Evolutionary conservation across 106 monocot genomes (phyloP).

Genomic region (Dactylorhiza incarnata): DNA sequence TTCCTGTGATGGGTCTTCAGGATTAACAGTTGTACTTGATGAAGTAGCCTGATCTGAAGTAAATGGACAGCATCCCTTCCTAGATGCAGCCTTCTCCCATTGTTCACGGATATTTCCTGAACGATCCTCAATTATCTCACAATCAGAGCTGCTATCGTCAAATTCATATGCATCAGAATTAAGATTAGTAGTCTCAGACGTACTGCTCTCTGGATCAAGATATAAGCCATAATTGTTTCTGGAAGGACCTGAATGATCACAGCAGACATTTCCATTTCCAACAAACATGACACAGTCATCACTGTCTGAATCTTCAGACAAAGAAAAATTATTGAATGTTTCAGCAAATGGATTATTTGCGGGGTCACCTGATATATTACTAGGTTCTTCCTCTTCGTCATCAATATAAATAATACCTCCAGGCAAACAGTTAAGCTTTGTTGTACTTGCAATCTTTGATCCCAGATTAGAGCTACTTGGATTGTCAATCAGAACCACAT

Average conservation of each 20-base stretch:
- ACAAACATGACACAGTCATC: slow-evolving; percentile 21
- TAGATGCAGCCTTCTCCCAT: slow-evolving; percentile 79
- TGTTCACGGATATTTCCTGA: slow-evolving; percentile 63
- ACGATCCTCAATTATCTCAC: slow-evolving; percentile 73
- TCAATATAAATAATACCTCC: slow-evolving; percentile 61
- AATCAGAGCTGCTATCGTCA: slow-evolving; percentile 57
- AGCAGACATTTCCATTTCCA: slow-evolving; percentile 1
- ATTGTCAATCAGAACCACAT: slow-evolving; percentile 36
- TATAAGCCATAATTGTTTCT: slow-evolving; percentile 44
- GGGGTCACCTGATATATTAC: slow-evolving; percentile 7
- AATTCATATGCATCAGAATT: slow-evolving; percentile 12
- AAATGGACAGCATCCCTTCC: slow-evolving; percentile 20
- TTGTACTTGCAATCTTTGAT: slow-evolving; percentile 12
- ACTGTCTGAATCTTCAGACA: slow-evolving; percentile 15
- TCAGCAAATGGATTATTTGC: slow-evolving; percentile 7
- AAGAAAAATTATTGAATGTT: slow-evolving; percentile 3
- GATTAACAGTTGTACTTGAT: slow-evolving; percentile 24
- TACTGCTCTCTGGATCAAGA: slow-evolving; percentile 12
- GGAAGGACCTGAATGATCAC: slow-evolving; percentile 18
- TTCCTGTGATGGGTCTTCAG: slow-evolving; percentile 13
- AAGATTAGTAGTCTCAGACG: slow-evolving; percentile 21
- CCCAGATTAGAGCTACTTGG: slow-evolving; percentile 20
- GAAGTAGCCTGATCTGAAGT: slow-evolving; percentile 18
- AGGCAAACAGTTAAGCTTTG: slow-evolving; percentile 12
- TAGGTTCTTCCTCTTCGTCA: slow-evolving; percentile 47